phyloP scores from a whole-genome alignment of 192 early-diverging fungal species.

The Backusella liffmaniae region DNA sequence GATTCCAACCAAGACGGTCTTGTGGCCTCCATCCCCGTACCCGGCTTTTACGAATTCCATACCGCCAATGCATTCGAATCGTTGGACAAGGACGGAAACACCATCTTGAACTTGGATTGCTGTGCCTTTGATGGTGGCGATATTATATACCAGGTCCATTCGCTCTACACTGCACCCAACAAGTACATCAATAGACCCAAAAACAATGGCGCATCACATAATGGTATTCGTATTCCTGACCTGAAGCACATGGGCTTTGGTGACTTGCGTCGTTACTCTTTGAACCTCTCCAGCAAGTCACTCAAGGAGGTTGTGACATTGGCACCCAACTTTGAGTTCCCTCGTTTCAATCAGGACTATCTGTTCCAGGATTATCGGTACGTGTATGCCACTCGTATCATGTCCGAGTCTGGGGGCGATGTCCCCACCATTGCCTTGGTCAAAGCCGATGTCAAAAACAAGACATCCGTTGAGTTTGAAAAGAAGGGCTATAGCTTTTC shows the following conservation, averaged over 20 bases:
- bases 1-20: background rate
- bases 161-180: background rate
- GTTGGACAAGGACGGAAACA: background rate
- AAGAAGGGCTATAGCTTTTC: constrained; percentile 8
- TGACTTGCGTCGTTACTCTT: background rate
- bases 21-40: constrained; percentile 2
- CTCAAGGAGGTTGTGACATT: background rate
- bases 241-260: background rate
- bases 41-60: constrained; percentile 14
- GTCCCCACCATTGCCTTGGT: background rate
- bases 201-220: background rate
- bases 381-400: background rate
- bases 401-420: background rate
- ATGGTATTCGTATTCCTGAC: background rate
- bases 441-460: background rate
- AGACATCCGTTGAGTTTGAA: background rate
- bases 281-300: background rate
- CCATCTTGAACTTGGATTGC: background rate
- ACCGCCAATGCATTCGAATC: constrained; percentile 8
- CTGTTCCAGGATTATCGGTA: background rate
- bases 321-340: background rate
- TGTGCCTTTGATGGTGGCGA: constrained; percentile 2
- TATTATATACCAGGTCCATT: background rate
- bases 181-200: background rate
- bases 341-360: background rate